phyloP scores from a whole-genome alignment of 2,329 filamentous ascomycete species.

The Phialophora chinensis region DNA sequence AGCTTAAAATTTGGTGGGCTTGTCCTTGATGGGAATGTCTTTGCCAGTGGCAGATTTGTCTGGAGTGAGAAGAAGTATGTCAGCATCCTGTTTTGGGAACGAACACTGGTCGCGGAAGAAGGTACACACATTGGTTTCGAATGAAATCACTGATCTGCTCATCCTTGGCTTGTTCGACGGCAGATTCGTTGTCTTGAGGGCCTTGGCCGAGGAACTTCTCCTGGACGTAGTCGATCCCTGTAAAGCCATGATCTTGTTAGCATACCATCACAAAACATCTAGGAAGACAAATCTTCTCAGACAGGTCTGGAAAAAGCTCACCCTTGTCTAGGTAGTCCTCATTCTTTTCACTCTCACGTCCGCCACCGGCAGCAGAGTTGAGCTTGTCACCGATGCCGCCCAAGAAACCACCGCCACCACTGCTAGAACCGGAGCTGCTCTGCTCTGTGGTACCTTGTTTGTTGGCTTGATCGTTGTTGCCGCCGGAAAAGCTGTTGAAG shows the following conservation, averaged over 20 bases:
- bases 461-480: constrained; percentile 25
- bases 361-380: constrained; percentile 74
- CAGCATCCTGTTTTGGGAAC: constrained; percentile 6
- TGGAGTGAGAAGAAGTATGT: constrained; percentile 23
- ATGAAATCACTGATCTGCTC: constrained; percentile 77
- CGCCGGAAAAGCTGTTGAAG: constrained; percentile 36
- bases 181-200: constrained; percentile 72
- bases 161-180: constrained; percentile 82
- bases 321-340: constrained; percentile 85
- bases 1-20: constrained; percentile 55
- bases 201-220: constrained; percentile 75
- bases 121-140: constrained; percentile 55
- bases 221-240: constrained; percentile 78
- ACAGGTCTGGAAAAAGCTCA: constrained; percentile 44
- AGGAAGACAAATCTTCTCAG: neutral
- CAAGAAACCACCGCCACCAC: constrained; percentile 49
- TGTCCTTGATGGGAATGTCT: constrained; percentile 74
- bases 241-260: neutral
- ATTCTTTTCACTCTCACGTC: constrained; percentile 76
- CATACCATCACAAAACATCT: neutral
- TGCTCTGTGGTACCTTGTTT: constrained; percentile 24
- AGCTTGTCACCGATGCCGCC: constrained; percentile 72
- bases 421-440: constrained; percentile 38
- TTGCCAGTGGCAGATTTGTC: constrained; percentile 73
- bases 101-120: neutral